Percentiles rank a stretch among this genome's conserved stretches.
Evolutionary conservation across 129 eudicot species (phyloP).

Genomic region (Dittrichia graveolens): DNA sequence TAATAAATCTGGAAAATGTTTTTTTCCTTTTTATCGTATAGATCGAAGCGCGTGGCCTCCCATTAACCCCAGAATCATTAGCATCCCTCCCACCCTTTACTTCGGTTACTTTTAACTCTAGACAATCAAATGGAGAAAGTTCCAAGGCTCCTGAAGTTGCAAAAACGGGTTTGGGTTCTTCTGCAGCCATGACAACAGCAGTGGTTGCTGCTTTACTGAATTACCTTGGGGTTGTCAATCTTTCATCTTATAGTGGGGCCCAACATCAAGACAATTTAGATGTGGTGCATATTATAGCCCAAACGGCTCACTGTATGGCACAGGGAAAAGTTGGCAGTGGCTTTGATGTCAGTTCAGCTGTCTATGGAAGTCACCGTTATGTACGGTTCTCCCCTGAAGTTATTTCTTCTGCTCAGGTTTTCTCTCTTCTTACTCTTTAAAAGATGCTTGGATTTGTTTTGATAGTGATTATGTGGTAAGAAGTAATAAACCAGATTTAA

Average conservation of each 20-base stretch:
- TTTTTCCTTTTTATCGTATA: constrained; percentile 20
- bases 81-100: constrained; percentile 78
- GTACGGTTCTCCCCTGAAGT: constrained; percentile 94
- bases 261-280: constrained; percentile 60
- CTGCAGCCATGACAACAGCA: constrained; percentile 98
- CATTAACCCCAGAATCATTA: constrained; percentile 78
- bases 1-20: neutral
- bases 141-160: constrained; percentile 91
- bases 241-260: constrained; percentile 41
- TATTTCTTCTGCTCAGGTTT: constrained; percentile 92
- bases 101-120: constrained; percentile 73
- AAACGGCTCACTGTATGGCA: constrained; percentile 95
- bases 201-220: constrained; percentile 95
- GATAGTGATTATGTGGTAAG: neutral
- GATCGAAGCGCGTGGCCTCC: constrained; percentile 94
- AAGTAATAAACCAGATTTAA: neutral
- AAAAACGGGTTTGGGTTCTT: constrained; percentile 95
- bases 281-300: constrained; percentile 82
- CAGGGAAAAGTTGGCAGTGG: constrained; percentile 99
- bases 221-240: constrained; percentile 76
- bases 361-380: constrained; percentile 97
- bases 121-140: constrained; percentile 48
- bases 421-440: constrained; percentile 12
- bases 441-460: neutral
- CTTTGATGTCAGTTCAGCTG: constrained; percentile 93